These are phyloP conservation scores for Achaetomiella virescens DNA, from an alignment of 495 filamentous ascomycete genomes.

Conservation along the genomic window DNA sequence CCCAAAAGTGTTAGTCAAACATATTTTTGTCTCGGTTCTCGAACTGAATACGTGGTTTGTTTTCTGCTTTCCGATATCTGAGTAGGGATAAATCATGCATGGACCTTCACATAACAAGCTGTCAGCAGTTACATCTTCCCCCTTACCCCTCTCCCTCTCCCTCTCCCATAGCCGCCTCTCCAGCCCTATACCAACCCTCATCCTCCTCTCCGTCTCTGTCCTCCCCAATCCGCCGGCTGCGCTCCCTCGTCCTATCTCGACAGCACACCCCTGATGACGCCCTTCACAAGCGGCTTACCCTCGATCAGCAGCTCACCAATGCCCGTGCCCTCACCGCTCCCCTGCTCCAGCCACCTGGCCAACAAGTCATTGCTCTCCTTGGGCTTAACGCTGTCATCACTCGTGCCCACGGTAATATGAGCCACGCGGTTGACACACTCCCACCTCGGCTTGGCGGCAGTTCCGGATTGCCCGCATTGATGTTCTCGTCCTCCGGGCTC, in stretches of 20 bases:
- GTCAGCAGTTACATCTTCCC: too few relatives aligned
- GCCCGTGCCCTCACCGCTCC: slow-evolving; percentile 38
- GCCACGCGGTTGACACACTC: slow-evolving; percentile 70
- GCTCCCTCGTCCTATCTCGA: slow-evolving; percentile 34
- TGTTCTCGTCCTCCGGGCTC: slow-evolving; percentile 17
- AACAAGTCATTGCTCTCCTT: slow-evolving; percentile 89
- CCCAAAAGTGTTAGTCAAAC: too few relatives aligned
- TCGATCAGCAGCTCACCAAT: slow-evolving; percentile 46
- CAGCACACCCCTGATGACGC: slow-evolving; percentile 39
- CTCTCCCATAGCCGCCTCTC: neutral
- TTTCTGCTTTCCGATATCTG: too few relatives aligned
- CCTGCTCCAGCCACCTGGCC: slow-evolving; percentile 54
- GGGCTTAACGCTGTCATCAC: slow-evolving; percentile 66
- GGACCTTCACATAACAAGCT: too few relatives aligned
- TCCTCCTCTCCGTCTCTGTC: neutral
- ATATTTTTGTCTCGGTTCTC: too few relatives aligned
- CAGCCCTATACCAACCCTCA: neutral
- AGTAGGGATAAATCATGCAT: too few relatives aligned
- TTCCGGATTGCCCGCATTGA: slow-evolving; percentile 24
- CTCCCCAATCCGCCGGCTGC: neutral
- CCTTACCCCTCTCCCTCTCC: too few relatives aligned
- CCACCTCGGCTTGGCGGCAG: slow-evolving; percentile 39
- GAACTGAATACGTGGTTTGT: too few relatives aligned
- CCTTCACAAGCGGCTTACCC: slow-evolving; percentile 35
- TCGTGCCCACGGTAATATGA: slow-evolving; percentile 86